These are phyloP conservation scores for Eremothecium coryli DNA, from an alignment of 1,139 yeast species.

Conservation along the genomic window DNA sequence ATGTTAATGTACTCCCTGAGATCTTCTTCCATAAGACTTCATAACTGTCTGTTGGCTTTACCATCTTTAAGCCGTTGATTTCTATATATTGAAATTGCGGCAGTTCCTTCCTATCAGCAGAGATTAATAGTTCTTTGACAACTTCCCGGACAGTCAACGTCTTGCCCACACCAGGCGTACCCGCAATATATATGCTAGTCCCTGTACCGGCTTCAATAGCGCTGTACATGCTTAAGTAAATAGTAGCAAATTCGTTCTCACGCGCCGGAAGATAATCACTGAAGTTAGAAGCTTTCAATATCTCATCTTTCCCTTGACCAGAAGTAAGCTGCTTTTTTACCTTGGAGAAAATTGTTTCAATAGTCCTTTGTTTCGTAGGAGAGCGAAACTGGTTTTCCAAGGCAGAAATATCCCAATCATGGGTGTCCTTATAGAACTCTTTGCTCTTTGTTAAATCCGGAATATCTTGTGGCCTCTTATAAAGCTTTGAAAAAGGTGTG, in stretches of 20 bases:
- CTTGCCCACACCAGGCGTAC: slow-evolving; percentile 97
- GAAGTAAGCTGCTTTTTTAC: slow-evolving; percentile 29
- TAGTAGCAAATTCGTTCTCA: slow-evolving; percentile 71
- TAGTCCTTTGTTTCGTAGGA: slow-evolving; percentile 21
- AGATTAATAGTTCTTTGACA: slow-evolving; percentile 50
- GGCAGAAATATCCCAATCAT: slow-evolving; percentile 20
- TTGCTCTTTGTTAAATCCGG: slow-evolving; percentile 26
- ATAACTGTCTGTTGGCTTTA: slow-evolving; percentile 80
- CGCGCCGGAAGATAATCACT: slow-evolving; percentile 61
- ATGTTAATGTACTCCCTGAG: slow-evolving; percentile 51
- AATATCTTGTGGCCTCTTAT: slow-evolving; percentile 23
- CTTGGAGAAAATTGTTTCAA: slow-evolving; percentile 30
- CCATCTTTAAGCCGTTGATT: slow-evolving; percentile 80
- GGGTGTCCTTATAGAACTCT: slow-evolving; percentile 22
- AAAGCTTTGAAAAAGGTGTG: slow-evolving; percentile 30
- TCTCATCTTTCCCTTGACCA: slow-evolving; percentile 27
- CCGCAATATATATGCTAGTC: slow-evolving; percentile 81
- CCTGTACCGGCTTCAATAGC: slow-evolving; percentile 71
- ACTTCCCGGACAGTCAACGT: slow-evolving; percentile 91
- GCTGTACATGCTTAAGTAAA: slow-evolving; percentile 62
- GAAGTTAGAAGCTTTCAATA: slow-evolving; percentile 24
- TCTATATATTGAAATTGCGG: slow-evolving; percentile 66
- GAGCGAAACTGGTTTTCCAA: slow-evolving; percentile 25
- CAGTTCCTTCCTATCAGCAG: slow-evolving; percentile 40
- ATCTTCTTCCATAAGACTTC: slow-evolving; percentile 73